Conservation (phyloP, 1,284 basidiomycete genomes). For the Mycena citricolor region DNA sequence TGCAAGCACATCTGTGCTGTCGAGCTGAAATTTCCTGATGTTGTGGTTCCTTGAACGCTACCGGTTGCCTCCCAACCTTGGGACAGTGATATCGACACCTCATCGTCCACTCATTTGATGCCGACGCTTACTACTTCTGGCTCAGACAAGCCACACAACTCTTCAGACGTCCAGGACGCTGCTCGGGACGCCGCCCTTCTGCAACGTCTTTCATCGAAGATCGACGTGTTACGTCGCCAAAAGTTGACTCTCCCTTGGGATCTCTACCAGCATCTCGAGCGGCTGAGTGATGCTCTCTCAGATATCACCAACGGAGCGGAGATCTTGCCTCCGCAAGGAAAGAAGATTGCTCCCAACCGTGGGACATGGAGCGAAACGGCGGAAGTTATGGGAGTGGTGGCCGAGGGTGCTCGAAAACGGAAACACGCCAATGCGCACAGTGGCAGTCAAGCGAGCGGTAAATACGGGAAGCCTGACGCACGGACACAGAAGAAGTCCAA, state of each 20-base stretch:
- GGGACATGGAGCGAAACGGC: constrained; percentile 3
- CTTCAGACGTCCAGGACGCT: too few species aligned
- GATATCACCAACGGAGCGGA: background rate
- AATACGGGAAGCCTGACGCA: background rate
- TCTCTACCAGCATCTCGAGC: too few species aligned
- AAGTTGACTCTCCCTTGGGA: too few species aligned
- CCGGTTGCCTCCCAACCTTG: constrained; percentile 5
- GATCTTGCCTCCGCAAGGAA: background rate
- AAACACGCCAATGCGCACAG: background rate
- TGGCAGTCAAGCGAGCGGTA: constrained; percentile 3
- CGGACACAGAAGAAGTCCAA: constrained; percentile 1
- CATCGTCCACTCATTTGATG: background rate
- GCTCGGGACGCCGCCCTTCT: too few species aligned
- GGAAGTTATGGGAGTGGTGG: constrained; percentile 6
- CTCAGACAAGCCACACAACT: too few species aligned
- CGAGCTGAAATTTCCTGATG: constrained; percentile 7
- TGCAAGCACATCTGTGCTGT: constrained; percentile 22
- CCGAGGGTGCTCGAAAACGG: constrained; percentile 8
- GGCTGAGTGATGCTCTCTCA: too few species aligned
- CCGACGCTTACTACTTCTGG: too few species aligned
- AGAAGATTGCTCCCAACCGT: background rate
- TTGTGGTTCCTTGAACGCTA: constrained; percentile 1
- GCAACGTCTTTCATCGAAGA: too few species aligned
- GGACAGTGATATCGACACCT: constrained; percentile 5
- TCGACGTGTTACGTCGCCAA: too few species aligned